These are phyloP conservation scores for Ceratocystis destructans DNA, from an alignment of 2,329 filamentous ascomycete genomes.

Conservation along the genomic window DNA sequence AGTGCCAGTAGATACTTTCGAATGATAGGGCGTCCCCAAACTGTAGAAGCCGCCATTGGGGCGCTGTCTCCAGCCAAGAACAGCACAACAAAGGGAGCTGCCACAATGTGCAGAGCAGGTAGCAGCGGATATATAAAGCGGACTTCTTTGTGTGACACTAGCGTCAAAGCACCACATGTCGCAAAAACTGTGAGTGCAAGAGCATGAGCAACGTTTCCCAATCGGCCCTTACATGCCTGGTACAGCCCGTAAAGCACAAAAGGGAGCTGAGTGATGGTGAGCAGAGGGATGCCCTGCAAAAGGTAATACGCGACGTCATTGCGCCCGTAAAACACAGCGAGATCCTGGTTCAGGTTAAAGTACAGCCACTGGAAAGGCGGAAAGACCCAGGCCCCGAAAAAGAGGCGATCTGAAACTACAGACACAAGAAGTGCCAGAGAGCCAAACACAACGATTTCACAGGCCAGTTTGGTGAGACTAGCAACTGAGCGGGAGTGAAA, in stretches of 20 bases:
- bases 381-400: slow-evolving; percentile 77
- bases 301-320: slow-evolving; percentile 92
- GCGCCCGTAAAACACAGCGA: slow-evolving; percentile 83
- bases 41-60: slow-evolving; percentile 23
- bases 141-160: slow-evolving; percentile 90
- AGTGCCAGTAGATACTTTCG: slow-evolving; percentile 43
- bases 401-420: slow-evolving; percentile 55
- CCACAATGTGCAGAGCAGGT: slow-evolving; percentile 69
- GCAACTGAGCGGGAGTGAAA: slow-evolving; percentile 25
- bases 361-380: slow-evolving; percentile 76
- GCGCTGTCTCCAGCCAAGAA: slow-evolving; percentile 45
- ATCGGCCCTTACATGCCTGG: slow-evolving; percentile 29
- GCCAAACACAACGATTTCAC: slow-evolving; percentile 53
- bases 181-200: slow-evolving; percentile 46
- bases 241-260: slow-evolving; percentile 57
- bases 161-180: slow-evolving; percentile 51
- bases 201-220: slow-evolving; percentile 33
- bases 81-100: slow-evolving; percentile 49
- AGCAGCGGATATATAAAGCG: slow-evolving; percentile 91
- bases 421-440: slow-evolving; percentile 49
- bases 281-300: slow-evolving; percentile 73
- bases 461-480: slow-evolving; percentile 38
- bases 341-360: slow-evolving; percentile 77
- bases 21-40: slow-evolving; percentile 26
- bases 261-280: slow-evolving; percentile 70